A percentile compares a stretch with the other conserved stretches of the same genome.
phyloP scores from a whole-genome alignment of 163 green algal genomes.

The Trebouxiophyceae sp. region DNA sequence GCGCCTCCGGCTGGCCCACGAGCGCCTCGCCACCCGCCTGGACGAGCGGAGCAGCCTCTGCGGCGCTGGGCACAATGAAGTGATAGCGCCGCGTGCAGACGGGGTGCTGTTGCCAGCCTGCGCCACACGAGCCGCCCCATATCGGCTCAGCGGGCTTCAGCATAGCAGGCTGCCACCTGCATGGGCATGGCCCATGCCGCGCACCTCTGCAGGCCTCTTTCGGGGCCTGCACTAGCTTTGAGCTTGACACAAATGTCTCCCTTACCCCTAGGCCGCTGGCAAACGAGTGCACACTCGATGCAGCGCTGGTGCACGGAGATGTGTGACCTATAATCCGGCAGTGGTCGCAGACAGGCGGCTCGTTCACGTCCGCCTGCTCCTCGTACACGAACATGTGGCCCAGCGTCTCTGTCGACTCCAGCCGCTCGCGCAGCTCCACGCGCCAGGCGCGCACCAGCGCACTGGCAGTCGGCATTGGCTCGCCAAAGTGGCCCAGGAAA shows the following conservation, averaged over 20 bases:
- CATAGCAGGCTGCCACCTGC: too few species aligned
- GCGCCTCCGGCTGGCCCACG: neutral
- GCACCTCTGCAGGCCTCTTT: too few species aligned
- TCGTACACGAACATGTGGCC: conserved; percentile 12
- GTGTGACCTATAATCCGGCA: conserved; percentile 83
- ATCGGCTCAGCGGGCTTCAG: too few species aligned
- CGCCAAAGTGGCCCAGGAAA: neutral
- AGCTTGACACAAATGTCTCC: neutral
- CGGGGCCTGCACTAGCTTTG: neutral
- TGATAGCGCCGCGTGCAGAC: conserved; percentile 74
- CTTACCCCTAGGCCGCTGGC: neutral
- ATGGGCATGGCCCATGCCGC: neutral
- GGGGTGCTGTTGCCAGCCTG: conserved; percentile 89
- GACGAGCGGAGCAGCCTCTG: neutral
- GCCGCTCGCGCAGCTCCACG: neutral
- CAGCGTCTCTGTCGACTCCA: neutral
- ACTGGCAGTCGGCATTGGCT: neutral
- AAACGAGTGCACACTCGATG: neutral
- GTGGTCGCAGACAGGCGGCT: conserved; percentile 63
- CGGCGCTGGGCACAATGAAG: conserved; percentile 74
- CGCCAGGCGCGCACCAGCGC: neutral
- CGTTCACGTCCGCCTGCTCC: conserved; percentile 5
- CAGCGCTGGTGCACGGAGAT: neutral
- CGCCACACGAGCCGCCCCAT: too few species aligned
- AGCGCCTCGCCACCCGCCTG: neutral